Conservation (phyloP, 169 alveolate genomes). For the Cytauxzoon felis region DNA sequence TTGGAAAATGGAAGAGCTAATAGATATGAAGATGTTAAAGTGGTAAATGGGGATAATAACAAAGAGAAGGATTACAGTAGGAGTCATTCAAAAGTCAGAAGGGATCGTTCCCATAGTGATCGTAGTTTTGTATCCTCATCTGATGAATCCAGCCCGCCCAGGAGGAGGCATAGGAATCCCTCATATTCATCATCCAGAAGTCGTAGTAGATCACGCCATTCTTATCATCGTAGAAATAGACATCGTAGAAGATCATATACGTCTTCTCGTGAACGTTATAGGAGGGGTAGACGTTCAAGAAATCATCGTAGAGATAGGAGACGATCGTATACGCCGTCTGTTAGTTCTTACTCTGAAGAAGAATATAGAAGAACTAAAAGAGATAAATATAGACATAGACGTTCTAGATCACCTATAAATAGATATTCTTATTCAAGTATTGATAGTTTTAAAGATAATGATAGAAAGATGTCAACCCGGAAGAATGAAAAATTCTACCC, state of each 20-base stretch:
- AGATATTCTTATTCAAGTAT: constrained; percentile 4
- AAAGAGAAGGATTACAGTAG: not conserved
- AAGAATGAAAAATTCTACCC: no score
- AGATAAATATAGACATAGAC: not conserved
- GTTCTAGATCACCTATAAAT: not conserved
- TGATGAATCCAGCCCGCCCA: no score
- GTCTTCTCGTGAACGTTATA: not conserved
- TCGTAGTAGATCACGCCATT: no score
- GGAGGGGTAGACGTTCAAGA: not conserved
- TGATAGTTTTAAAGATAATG: no score
- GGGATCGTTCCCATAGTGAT: no score
- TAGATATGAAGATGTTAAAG: constrained; percentile 7
- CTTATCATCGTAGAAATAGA: not conserved
- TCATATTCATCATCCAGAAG: no score
- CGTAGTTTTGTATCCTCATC: no score
- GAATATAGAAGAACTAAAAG: not conserved
- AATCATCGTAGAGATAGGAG: not conserved
- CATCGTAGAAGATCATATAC: not conserved
- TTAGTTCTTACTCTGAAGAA: no score
- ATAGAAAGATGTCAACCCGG: no score
- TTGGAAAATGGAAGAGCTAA: constrained; percentile 6
- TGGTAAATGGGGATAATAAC: not conserved
- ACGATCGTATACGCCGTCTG: constrained; percentile 4
- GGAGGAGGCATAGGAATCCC: no score
- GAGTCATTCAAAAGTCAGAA: not conserved